A percentile compares a stretch with the other conserved stretches of the same genome.
Evolutionary conservation across 805 yeast species (phyloP).

Genomic region (Metschnikowia chrysomelidarum): DNA sequence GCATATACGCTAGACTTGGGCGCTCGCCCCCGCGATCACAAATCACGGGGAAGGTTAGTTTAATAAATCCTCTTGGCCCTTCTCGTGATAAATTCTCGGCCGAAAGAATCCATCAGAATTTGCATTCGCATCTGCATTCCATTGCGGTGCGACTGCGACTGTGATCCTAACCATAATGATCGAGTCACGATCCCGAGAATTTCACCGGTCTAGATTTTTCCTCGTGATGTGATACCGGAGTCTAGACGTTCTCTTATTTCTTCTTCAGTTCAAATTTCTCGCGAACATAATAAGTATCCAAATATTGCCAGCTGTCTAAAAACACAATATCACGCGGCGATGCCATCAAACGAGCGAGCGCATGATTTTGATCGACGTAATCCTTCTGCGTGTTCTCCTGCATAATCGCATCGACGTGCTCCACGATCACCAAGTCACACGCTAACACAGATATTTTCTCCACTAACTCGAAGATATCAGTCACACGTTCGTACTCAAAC

Average conservation of each 20-base stretch:
- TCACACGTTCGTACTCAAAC: constrained; percentile 18
- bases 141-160: neutral
- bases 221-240: too few relatives aligned
- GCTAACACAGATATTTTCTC: constrained; percentile 1
- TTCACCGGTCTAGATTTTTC: neutral
- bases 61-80: neutral
- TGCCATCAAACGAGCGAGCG: constrained; percentile 11
- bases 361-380: constrained; percentile 14
- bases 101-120: too few relatives aligned
- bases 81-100: too few relatives aligned
- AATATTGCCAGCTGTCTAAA: constrained; percentile 16
- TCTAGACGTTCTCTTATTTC: too few relatives aligned
- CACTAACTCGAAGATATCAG: constrained; percentile 11
- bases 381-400: constrained; percentile 11
- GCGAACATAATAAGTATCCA: constrained; percentile 15
- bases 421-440: constrained; percentile 16
- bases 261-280: neutral
- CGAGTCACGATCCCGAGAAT: neutral
- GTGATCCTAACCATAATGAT: too few relatives aligned
- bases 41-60: neutral
- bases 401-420: constrained; percentile 17
- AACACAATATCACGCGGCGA: constrained; percentile 8
- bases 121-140: too few relatives aligned
- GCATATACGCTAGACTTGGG: too few relatives aligned
- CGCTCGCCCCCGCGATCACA: too few relatives aligned